Evolutionary conservation across 2,329 filamentous ascomycete species (phyloP).

Genomic region (Scedosporium dehoogii): DNA sequence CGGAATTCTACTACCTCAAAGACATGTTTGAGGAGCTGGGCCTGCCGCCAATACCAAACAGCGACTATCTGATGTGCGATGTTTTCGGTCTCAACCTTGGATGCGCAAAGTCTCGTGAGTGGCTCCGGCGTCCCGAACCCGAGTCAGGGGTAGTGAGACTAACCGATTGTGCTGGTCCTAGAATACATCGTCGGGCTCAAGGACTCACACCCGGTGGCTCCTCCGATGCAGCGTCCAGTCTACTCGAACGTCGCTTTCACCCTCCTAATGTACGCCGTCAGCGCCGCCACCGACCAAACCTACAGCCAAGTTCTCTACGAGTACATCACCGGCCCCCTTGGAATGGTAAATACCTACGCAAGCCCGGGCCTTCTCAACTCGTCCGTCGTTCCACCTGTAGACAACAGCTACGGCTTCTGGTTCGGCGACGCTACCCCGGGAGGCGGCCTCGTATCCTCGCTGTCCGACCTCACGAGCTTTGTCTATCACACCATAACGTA

Average conservation of each 20-base stretch:
- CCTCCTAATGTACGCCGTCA: slow-evolving; percentile 5
- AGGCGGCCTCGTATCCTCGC: slow-evolving; percentile 14
- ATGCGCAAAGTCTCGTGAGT: slow-evolving; percentile 2
- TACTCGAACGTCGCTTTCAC: slow-evolving; percentile 6
- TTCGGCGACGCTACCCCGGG: slow-evolving; percentile 13
- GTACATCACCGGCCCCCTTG: slow-evolving; percentile 10
- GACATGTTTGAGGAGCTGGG: not conserved
- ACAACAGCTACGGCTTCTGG: slow-evolving; percentile 13
- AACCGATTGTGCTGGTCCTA: not conserved
- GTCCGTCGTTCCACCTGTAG: slow-evolving; percentile 14
- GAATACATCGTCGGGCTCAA: slow-evolving; percentile 5
- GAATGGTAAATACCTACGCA: slow-evolving; percentile 12
- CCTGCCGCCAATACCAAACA: not conserved
- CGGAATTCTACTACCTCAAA: not conserved
- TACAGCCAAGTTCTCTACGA: slow-evolving; percentile 3
- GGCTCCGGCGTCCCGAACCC: no score
- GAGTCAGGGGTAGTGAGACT: no score
- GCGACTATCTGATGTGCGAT: slow-evolving; percentile 4
- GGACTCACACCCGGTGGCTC: slow-evolving; percentile 1
- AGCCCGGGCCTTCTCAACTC: slow-evolving; percentile 10
- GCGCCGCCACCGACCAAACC: not conserved
- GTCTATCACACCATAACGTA: slow-evolving; percentile 11
- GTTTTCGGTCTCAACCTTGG: slow-evolving; percentile 5
- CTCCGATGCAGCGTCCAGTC: slow-evolving; percentile 2
- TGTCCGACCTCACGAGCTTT: slow-evolving; percentile 12